Conservation (phyloP, 2,329 filamentous ascomycete genomes). For the Sporothrix schenckii region DNA sequence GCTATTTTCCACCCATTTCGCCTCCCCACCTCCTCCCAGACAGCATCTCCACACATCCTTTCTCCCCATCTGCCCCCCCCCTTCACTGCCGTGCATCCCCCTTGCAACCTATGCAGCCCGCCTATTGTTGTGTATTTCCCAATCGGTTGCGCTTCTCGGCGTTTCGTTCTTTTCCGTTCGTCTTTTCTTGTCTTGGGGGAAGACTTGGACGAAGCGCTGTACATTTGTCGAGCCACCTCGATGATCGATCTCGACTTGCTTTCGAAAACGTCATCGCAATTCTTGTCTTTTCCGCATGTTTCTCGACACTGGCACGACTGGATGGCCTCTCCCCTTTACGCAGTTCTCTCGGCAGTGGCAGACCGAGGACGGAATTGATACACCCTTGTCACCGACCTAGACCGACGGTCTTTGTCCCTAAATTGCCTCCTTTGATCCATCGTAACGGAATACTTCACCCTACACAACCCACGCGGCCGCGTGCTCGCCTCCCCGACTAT, state of each 20-base stretch:
- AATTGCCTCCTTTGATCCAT: constrained; percentile 17
- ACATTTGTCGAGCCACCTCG: not conserved
- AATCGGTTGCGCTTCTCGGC: constrained; percentile 26
- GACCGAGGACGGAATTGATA: constrained; percentile 8
- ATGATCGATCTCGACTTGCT: constrained; percentile 11
- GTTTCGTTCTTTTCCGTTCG: not conserved
- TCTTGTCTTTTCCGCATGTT: not conserved
- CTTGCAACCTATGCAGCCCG: constrained; percentile 15
- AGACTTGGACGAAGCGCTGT: not conserved
- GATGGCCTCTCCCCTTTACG: not conserved
- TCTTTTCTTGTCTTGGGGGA: not conserved
- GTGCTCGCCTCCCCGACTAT: constrained; percentile 10
- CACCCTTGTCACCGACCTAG: constrained; percentile 19
- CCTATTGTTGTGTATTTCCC: constrained; percentile 9
- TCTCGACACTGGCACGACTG: not conserved
- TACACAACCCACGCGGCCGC: constrained; percentile 25
- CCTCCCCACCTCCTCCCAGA: constrained; percentile 25
- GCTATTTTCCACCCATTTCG: constrained; percentile 6
- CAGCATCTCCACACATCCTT: constrained; percentile 22
- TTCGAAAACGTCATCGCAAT: not conserved
- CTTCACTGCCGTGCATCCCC: constrained; percentile 16
- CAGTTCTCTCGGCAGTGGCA: not conserved
- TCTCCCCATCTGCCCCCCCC: not conserved
- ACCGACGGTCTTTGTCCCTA: constrained; percentile 5
- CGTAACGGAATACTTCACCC: not conserved